These are phyloP conservation scores for Berberis vulgaris DNA, from an alignment of 164 flowering plant genomes.

Conservation along the genomic window DNA sequence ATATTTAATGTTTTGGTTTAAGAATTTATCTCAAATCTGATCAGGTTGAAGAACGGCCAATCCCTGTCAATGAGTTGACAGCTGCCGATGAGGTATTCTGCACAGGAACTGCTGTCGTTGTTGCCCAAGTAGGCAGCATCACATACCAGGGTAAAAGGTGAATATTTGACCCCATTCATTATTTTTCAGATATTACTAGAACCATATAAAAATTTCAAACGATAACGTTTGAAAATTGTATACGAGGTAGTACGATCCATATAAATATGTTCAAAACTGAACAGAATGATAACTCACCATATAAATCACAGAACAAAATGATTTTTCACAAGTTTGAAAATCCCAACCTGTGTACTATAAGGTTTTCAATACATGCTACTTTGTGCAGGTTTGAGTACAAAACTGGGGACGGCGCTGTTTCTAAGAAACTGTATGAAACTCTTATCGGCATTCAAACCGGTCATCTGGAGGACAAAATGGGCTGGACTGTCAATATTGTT, in stretches of 20 bases:
- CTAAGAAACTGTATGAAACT: constrained; percentile 17
- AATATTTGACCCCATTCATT: not conserved
- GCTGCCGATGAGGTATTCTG: constrained; percentile 86
- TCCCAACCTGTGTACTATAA: too few species aligned
- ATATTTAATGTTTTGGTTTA: too few species aligned
- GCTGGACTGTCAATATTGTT: constrained; percentile 28
- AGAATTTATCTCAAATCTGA: not conserved
- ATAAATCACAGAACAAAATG: too few species aligned
- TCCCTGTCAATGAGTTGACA: constrained; percentile 54
- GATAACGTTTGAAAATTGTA: too few species aligned
- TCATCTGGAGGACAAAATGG: constrained; percentile 28
- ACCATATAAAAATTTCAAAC: too few species aligned
- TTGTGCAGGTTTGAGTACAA: constrained; percentile 30
- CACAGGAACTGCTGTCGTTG: constrained; percentile 85
- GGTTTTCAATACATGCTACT: not conserved
- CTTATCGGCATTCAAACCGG: constrained; percentile 36
- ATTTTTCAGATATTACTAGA: too few species aligned
- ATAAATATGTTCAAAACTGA: too few species aligned
- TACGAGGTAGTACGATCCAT: too few species aligned
- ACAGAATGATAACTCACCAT: too few species aligned
- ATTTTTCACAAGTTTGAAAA: too few species aligned
- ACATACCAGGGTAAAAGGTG: constrained; percentile 61
- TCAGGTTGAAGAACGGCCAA: constrained; percentile 70
- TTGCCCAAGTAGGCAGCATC: constrained; percentile 67
- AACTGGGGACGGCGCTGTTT: constrained; percentile 19